Conservation (phyloP, 352 stramenopile species). For the Sclerospora graminicola region DNA sequence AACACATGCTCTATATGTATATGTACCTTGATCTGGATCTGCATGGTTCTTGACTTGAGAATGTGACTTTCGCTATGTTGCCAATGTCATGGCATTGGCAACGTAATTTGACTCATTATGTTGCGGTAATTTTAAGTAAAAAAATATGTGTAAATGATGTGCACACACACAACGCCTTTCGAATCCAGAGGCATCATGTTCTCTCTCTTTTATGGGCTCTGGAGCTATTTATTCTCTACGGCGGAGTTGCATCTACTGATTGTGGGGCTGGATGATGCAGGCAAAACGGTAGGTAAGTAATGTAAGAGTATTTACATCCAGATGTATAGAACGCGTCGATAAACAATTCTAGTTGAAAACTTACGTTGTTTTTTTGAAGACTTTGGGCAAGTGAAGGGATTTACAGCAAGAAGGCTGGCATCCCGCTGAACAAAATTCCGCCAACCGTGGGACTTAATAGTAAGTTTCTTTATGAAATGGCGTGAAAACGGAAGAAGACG, state of each 20-base stretch:
- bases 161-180: neutral
- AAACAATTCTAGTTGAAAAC: no score
- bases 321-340: neutral
- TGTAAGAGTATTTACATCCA: neutral
- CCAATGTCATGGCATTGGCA: no score
- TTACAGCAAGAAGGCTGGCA: conserved; percentile 82
- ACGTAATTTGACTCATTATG: neutral
- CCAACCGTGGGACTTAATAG: conserved; percentile 88
- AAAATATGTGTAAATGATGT: neutral
- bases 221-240: conserved; percentile 79
- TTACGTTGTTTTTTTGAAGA: no score
- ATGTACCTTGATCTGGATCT: conserved; percentile 81
- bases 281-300: conserved; percentile 84
- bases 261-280: conserved; percentile 86
- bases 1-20: neutral
- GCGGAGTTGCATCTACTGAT: conserved; percentile 88
- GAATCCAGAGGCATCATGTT: conserved; percentile 45
- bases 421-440: conserved; percentile 86
- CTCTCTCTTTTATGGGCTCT: conserved; percentile 74
- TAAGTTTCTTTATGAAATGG: conserved; percentile 12
- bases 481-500: neutral
- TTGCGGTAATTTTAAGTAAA: neutral
- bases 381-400: conserved; percentile 88
- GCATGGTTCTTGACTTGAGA: conserved; percentile 34
- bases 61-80: no score